Percentiles rank a stretch among this genome's conserved stretches.
Conservation (phyloP, 1,139 yeast species). For the Nakaseomyces nivariensis region DNA sequence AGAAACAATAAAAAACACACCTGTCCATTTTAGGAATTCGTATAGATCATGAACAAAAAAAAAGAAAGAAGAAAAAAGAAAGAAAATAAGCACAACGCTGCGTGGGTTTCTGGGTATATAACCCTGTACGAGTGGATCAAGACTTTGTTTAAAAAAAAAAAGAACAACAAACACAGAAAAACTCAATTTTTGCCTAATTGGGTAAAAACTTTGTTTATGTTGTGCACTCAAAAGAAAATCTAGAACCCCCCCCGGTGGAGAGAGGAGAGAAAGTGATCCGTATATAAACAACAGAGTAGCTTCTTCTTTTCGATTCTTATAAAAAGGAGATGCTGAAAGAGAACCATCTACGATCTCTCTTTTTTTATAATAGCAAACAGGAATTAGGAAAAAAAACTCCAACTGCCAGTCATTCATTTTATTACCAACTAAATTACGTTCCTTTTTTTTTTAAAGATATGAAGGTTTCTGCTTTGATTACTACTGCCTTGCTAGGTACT, state of each 20-base stretch:
- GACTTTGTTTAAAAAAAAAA: background rate
- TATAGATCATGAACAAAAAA: too few species aligned
- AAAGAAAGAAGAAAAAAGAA: background rate
- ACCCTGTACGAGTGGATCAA: background rate
- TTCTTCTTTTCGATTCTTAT: too few species aligned
- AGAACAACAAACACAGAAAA: background rate
- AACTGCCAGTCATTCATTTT: conserved; percentile 5
- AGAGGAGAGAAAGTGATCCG: background rate
- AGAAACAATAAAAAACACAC: too few species aligned
- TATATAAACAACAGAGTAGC: conserved; percentile 1
- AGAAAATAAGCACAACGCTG: background rate
- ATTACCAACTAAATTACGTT: background rate
- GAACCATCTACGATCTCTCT: too few species aligned
- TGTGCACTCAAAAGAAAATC: too few species aligned
- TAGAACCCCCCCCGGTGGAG: too few species aligned
- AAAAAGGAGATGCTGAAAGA: too few species aligned
- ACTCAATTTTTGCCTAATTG: background rate
- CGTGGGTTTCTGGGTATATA: too few species aligned
- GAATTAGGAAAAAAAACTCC: background rate
- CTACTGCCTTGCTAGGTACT: conserved; percentile 32
- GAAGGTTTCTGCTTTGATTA: conserved; percentile 14
- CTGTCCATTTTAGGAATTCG: too few species aligned
- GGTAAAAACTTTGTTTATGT: background rate
- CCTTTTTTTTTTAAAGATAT: conserved; percentile 1
- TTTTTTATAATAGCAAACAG: too few species aligned